Conservation (phyloP, 352 stramenopile species). For the Phytopythium litorale region DNA sequence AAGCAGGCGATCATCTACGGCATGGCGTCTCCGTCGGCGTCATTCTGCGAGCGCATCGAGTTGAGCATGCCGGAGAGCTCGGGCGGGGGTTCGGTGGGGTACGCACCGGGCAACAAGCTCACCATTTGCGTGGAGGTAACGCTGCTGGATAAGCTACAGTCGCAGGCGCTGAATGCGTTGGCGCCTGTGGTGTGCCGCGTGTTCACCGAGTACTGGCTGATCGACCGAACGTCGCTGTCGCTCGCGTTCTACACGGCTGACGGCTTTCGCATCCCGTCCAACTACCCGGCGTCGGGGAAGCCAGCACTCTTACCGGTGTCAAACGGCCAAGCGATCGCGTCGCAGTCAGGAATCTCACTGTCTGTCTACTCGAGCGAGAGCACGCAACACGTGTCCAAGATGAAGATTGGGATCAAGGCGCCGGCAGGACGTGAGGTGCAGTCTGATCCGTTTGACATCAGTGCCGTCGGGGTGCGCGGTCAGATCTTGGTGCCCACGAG, state of each 20-base stretch:
- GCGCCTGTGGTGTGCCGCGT: slow-evolving; percentile 63
- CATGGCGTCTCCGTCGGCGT: slow-evolving; percentile 18
- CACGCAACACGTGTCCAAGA: slow-evolving; percentile 60
- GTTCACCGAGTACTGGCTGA: slow-evolving; percentile 83
- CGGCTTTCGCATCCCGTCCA: slow-evolving; percentile 53
- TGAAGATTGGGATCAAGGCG: slow-evolving; percentile 68
- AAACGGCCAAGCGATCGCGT: slow-evolving; percentile 3
- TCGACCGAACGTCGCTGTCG: slow-evolving; percentile 71
- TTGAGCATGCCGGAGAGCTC: slow-evolving; percentile 41
- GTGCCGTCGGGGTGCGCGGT: slow-evolving; percentile 66
- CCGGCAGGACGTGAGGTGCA: slow-evolving; percentile 43
- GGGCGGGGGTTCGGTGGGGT: slow-evolving; percentile 13
- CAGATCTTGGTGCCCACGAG: slow-evolving; percentile 63
- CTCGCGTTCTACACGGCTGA: slow-evolving; percentile 67
- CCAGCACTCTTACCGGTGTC: background rate
- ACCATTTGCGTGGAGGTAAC: slow-evolving; percentile 60
- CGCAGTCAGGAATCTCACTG: slow-evolving; percentile 46
- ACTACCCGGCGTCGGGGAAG: slow-evolving; percentile 18
- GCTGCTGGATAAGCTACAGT: slow-evolving; percentile 44
- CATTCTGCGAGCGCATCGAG: slow-evolving; percentile 64
- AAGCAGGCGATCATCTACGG: slow-evolving; percentile 67
- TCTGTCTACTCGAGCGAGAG: slow-evolving; percentile 70
- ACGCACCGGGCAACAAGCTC: slow-evolving; percentile 40
- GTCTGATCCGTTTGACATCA: slow-evolving; percentile 76
- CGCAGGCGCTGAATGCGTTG: slow-evolving; percentile 36